Evolutionary conservation across 1,284 basidiomycete species (phyloP), one percentile per base, ranked within the genome.

Genomic region (Ganoderma lucidum): DNA sequence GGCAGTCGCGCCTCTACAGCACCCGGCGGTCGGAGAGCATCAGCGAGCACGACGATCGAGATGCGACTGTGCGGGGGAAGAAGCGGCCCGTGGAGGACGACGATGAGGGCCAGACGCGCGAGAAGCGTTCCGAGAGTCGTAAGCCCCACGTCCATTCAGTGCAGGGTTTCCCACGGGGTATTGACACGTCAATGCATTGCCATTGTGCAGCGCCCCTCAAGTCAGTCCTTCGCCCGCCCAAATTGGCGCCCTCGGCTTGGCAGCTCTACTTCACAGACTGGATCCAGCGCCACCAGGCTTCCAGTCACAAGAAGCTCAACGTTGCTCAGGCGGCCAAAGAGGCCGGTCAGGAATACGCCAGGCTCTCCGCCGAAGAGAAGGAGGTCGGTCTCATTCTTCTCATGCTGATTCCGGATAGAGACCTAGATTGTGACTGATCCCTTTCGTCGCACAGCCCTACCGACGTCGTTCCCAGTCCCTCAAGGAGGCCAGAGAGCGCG

Each of bases 251-350:
- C 6, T 97, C 95, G 6, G 95, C 96, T 56, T 98, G 96, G 96
- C 96, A 98, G 82, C 88, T 98, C 64, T 98, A 96, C 83, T 98
- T 98, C 81, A 96, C 95, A 48, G 96, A 98, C 80, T 96, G 96
- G 90, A 95, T 98, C 74, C 92, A 94, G 80, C 89, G 91, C 77
- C 95, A 96, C 80, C 96, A 96, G 83, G 89, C 90, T 73, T 86
- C 87, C 53, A 91, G 88, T 72, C 88, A 86, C 60, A 86, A 93
- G 73, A 96, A 97, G 82, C 88, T 98, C 63, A 98, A 98, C 80
- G 96, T 98, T 69, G 96, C 96, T 9, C 95, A 97, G 80, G 95
- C 96, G 51, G 96, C 96, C 74, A 97, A 97, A 81, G 96, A 97
- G 78, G 96, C 96, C 53, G 96, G 96, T 59, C 90, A 92, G 76